A percentile compares a stretch with the other conserved stretches of the same genome.
phyloP scores from a whole-genome alignment of 2,329 filamentous ascomycete genomes.

The Pestalotiopsis sp. region DNA sequence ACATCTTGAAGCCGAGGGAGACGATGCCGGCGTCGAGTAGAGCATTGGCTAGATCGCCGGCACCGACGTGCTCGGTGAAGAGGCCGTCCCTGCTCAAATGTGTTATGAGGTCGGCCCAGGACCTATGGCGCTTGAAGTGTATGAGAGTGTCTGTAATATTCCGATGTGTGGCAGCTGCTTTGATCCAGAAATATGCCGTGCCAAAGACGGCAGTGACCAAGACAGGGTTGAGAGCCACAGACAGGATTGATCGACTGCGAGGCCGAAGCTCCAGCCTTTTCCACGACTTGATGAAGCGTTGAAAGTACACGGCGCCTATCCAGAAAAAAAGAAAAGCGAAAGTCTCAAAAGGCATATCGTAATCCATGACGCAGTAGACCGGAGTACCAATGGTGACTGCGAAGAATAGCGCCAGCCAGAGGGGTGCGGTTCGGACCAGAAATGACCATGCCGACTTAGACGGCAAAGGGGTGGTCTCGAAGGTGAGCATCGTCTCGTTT shows the following conservation, averaged over 20 bases:
- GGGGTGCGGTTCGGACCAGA: slow-evolving; percentile 25
- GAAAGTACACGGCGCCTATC: slow-evolving; percentile 28
- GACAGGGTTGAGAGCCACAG: slow-evolving; percentile 31
- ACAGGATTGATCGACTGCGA: slow-evolving; percentile 18
- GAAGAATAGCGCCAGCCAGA: slow-evolving; percentile 30
- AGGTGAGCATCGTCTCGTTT: slow-evolving; percentile 19
- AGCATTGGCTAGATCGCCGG: slow-evolving; percentile 30
- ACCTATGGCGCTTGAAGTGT: slow-evolving; percentile 27
- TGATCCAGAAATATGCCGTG: slow-evolving; percentile 32
- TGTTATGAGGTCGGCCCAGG: slow-evolving; percentile 26
- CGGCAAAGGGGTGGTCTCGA: slow-evolving; percentile 5
- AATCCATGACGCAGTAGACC: slow-evolving; percentile 23
- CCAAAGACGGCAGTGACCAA: slow-evolving; percentile 28
- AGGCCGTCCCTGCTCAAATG: slow-evolving; percentile 14
- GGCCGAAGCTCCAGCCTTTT: slow-evolving; percentile 18
- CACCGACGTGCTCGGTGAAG: slow-evolving; percentile 24
- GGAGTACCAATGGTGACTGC: slow-evolving; percentile 28
- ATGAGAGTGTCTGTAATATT: slow-evolving; percentile 22
- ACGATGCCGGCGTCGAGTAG: slow-evolving; percentile 34
- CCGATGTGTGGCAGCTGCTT: slow-evolving; percentile 22
- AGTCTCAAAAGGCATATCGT: slow-evolving; percentile 29
- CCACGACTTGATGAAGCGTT: slow-evolving; percentile 25
- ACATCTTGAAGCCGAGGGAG: slow-evolving; percentile 36
- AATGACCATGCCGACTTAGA: slow-evolving; percentile 19
- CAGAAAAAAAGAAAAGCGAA: slow-evolving; percentile 31